Evolutionary conservation across 2,329 filamentous ascomycete species (phyloP).

Genomic region (Pseudocercospora vitis): DNA sequence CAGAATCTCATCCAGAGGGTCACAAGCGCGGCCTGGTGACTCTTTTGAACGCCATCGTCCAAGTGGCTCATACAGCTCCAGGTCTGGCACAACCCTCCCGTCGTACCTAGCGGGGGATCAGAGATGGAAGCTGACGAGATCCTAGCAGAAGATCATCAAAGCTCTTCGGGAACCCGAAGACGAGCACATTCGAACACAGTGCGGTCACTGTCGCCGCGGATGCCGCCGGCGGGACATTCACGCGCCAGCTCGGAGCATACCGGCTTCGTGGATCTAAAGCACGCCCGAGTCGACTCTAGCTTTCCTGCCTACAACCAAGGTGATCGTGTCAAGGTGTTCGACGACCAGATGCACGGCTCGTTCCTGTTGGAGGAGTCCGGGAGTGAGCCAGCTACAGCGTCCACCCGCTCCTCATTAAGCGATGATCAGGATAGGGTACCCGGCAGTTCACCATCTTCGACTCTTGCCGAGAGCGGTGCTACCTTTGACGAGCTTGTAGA

Average conservation of each 20-base stretch:
- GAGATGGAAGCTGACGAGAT: constrained; percentile 8
- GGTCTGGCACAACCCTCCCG: constrained; percentile 58
- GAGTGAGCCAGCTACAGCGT: constrained; percentile 56
- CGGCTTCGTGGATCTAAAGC: constrained; percentile 30
- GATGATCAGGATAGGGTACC: constrained; percentile 52
- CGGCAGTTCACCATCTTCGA: constrained; percentile 22
- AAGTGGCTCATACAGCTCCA: constrained; percentile 48
- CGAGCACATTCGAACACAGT: constrained; percentile 49
- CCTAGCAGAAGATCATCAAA: constrained; percentile 22
- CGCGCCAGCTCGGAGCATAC: constrained; percentile 52
- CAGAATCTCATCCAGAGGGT: constrained; percentile 67
- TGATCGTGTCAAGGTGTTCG: constrained; percentile 37
- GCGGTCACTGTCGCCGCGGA: constrained; percentile 42
- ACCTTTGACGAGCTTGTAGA: constrained; percentile 65
- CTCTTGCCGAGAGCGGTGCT: constrained; percentile 56
- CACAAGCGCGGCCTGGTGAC: constrained; percentile 74
- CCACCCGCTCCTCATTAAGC: constrained; percentile 66
- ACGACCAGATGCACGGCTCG: constrained; percentile 53
- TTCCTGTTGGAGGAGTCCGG: constrained; percentile 71
- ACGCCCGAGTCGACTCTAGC: constrained; percentile 38
- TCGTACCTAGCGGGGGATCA: neutral
- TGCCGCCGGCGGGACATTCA: constrained; percentile 44
- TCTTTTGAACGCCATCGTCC: constrained; percentile 70
- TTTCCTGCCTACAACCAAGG: constrained; percentile 31
- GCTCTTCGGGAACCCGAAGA: constrained; percentile 38